Conservation (phyloP, 2,329 filamentous ascomycete genomes). For the Escovopsis sp. region DNA sequence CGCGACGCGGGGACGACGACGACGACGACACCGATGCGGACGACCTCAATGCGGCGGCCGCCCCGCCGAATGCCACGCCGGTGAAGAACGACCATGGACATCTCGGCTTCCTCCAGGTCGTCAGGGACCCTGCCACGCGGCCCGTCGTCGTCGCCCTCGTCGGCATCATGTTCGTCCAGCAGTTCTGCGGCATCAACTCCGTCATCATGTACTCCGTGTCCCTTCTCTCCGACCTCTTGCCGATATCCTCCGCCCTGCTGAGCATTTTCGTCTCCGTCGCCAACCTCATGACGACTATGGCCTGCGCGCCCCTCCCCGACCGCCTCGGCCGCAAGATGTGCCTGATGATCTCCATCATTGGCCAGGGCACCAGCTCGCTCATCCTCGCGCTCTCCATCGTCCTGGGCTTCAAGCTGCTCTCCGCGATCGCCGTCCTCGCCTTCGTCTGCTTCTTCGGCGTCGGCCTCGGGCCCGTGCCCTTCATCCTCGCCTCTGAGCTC, state of each 20-base stretch:
- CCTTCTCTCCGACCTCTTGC: constrained; percentile 65
- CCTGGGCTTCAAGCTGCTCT: constrained; percentile 55
- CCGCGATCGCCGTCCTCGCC: constrained; percentile 62
- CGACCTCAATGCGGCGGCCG: not conserved
- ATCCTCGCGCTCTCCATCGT: constrained; percentile 69
- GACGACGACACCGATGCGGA: too few relatives aligned
- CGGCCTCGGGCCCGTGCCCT: constrained; percentile 84
- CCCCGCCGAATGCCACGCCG: constrained; percentile 2
- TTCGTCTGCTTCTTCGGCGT: constrained; percentile 87
- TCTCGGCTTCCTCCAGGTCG: constrained; percentile 48
- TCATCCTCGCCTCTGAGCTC: constrained; percentile 82
- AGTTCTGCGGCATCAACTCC: constrained; percentile 87
- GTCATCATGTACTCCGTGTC: constrained; percentile 98
- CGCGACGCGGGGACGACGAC: too few relatives aligned
- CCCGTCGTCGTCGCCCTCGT: constrained; percentile 70
- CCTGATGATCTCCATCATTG: constrained; percentile 64
- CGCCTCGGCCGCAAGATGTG: constrained; percentile 76
- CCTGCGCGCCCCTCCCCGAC: constrained; percentile 73
- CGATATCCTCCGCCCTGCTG: constrained; percentile 65
- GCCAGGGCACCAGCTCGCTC: constrained; percentile 68
- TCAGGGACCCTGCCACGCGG: constrained; percentile 51
- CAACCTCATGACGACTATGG: constrained; percentile 70
- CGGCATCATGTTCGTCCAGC: constrained; percentile 84
- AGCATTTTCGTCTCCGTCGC: constrained; percentile 78
- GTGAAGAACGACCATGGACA: constrained; percentile 17